These are phyloP conservation scores for Fabrea salina DNA, from an alignment of 169 alveolate species.

Conservation along the genomic window DNA sequence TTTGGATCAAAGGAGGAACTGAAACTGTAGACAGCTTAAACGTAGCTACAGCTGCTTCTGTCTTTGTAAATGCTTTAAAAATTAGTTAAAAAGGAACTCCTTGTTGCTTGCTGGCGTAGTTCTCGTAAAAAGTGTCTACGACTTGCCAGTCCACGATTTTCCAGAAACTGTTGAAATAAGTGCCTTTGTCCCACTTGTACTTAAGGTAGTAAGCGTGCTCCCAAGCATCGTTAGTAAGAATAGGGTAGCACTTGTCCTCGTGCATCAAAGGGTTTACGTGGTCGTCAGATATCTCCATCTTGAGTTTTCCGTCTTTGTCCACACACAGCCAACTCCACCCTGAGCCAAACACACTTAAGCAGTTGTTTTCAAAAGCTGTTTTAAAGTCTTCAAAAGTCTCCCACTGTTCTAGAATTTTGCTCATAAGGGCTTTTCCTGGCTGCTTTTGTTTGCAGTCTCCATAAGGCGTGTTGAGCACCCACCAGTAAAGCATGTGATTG, in stretches of 20 bases:
- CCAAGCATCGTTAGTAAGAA: slow-evolving; percentile 94
- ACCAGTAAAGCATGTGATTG: slow-evolving; percentile 65
- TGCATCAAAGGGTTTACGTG: slow-evolving; percentile 88
- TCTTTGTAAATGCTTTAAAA: background rate
- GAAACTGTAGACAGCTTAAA: slow-evolving; percentile 1
- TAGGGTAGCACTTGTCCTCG: slow-evolving; percentile 80
- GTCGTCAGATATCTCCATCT: slow-evolving; percentile 88
- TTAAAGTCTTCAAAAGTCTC: slow-evolving; percentile 77
- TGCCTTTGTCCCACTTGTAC: slow-evolving; percentile 87
- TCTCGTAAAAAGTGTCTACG: slow-evolving; percentile 51
- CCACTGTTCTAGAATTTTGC: slow-evolving; percentile 43
- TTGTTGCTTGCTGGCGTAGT: background rate
- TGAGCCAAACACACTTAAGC: slow-evolving; percentile 94
- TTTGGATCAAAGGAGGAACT: background rate
- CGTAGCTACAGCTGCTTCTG: slow-evolving; percentile 9
- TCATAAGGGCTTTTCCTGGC: slow-evolving; percentile 20
- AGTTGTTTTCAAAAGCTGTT: slow-evolving; percentile 75
- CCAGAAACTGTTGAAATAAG: slow-evolving; percentile 91
- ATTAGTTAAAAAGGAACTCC: slow-evolving; percentile 18
- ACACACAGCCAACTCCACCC: slow-evolving; percentile 99
- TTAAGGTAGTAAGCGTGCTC: slow-evolving; percentile 97
- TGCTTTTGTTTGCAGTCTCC: slow-evolving; percentile 34
- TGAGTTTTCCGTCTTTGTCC: slow-evolving; percentile 86
- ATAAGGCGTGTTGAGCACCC: slow-evolving; percentile 49
- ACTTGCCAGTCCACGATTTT: slow-evolving; percentile 93